Percentiles rank a stretch among this genome's conserved stretches.
Evolutionary conservation across 2,329 filamentous ascomycete species (phyloP).

Genomic region (Pseudocercospora vitis): DNA sequence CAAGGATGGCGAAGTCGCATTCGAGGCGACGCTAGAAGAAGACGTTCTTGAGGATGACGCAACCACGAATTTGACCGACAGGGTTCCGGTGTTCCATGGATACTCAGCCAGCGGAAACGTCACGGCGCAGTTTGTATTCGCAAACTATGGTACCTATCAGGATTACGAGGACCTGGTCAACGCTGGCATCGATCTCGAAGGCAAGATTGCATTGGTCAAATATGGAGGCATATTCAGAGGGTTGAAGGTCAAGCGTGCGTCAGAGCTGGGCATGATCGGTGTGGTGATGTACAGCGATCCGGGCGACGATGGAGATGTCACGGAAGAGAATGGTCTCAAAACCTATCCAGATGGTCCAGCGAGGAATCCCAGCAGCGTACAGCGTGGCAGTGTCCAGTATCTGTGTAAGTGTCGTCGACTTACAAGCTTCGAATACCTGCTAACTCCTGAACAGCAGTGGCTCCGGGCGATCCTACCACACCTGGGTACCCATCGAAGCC

Average conservation of each 20-base stretch:
- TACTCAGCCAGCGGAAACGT: constrained; percentile 93
- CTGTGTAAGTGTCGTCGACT: constrained; percentile 41
- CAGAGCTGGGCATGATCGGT: constrained; percentile 88
- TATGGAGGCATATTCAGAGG: constrained; percentile 88
- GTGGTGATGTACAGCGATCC: constrained; percentile 83
- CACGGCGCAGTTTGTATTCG: constrained; percentile 81
- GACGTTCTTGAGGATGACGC: constrained; percentile 81
- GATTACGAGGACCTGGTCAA: constrained; percentile 81
- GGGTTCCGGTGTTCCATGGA: constrained; percentile 89
- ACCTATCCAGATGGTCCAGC: constrained; percentile 84
- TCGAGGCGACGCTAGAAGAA: constrained; percentile 71
- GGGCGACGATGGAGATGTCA: constrained; percentile 80
- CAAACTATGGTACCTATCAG: constrained; percentile 83
- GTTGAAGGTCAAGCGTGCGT: constrained; percentile 87
- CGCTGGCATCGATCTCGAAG: constrained; percentile 72
- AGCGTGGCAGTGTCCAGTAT: constrained; percentile 77
- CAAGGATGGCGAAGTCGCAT: constrained; percentile 40
- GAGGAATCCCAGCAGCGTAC: constrained; percentile 82
- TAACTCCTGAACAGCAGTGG: constrained; percentile 47
- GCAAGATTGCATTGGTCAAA: constrained; percentile 83
- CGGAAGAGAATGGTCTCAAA: constrained; percentile 75
- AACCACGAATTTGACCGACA: constrained; percentile 68
- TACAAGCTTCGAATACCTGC: not conserved
- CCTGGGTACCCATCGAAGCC: constrained; percentile 92
- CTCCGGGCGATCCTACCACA: constrained; percentile 78